Conservation (phyloP, 2,329 filamentous ascomycete species). For the Drechslerella dactyloides region DNA sequence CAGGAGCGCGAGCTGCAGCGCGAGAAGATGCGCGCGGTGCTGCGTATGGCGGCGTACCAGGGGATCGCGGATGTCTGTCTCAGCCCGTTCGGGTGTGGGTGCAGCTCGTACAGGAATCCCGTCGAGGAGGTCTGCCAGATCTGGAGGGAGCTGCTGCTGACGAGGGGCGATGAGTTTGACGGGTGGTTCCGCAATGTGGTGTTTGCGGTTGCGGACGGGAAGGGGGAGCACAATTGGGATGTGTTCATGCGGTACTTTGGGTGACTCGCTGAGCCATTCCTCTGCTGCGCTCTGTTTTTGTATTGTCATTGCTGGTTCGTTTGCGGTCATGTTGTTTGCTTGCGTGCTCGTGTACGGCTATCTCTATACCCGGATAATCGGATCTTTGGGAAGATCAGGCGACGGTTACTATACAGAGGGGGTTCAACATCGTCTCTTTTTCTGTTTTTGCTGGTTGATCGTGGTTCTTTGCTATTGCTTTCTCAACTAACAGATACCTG, state of each 20-base stretch:
- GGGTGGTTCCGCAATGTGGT: constrained; percentile 69
- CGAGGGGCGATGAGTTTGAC: constrained; percentile 67
- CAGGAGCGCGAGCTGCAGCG: constrained; percentile 74
- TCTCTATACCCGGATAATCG: too few species aligned
- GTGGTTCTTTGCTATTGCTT: neutral
- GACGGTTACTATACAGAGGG: too few species aligned
- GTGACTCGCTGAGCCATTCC: constrained; percentile 6
- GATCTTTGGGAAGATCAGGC: too few species aligned
- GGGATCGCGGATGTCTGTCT: constrained; percentile 65
- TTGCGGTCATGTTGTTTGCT: too few species aligned
- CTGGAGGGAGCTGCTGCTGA: constrained; percentile 69
- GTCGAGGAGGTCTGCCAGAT: constrained; percentile 70
- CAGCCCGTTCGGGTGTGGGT: constrained; percentile 64
- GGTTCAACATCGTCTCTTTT: too few species aligned
- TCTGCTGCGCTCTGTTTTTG: neutral
- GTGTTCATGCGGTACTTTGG: constrained; percentile 51
- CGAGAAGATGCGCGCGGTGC: constrained; percentile 73
- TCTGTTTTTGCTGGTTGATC: neutral
- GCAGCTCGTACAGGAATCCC: constrained; percentile 65
- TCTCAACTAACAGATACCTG: neutral
- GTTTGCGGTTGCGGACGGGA: constrained; percentile 65
- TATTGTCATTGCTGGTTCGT: too few species aligned
- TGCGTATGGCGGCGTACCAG: constrained; percentile 71
- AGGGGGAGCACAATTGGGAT: constrained; percentile 57
- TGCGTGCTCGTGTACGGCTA: too few species aligned